Conservation (phyloP, 768 basidiomycete genomes). For the Dioszegia hungarica region DNA sequence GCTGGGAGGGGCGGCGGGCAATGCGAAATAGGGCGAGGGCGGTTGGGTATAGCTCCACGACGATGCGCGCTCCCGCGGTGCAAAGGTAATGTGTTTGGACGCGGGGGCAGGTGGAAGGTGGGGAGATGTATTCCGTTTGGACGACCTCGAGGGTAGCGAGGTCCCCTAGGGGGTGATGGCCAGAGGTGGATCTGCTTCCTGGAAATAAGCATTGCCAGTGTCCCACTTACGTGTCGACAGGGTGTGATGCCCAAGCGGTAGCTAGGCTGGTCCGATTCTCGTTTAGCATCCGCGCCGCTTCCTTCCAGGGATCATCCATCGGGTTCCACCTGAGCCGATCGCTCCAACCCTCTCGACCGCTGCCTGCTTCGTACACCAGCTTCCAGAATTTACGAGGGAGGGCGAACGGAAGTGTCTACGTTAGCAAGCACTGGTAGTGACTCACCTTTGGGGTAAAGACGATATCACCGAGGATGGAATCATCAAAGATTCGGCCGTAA, state of each 20-base stretch:
- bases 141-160: no score
- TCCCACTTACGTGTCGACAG: neutral
- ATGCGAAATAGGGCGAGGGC: no score
- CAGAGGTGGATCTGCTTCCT: neutral
- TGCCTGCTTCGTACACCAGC: neutral
- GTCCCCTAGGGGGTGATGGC: no score
- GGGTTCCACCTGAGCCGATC: neutral
- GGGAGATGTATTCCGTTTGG: no score
- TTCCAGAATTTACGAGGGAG: neutral
- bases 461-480: neutral
- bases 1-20: no score
- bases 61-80: no score
- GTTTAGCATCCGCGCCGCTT: neutral
- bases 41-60: no score
- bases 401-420: neutral
- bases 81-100: no score
- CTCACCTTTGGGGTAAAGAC: neutral
- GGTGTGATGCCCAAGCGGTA: neutral
- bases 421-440: neutral
- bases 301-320: neutral
- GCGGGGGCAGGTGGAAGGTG: no score
- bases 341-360: neutral
- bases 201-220: no score
- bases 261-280: neutral
- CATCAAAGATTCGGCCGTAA: constrained; percentile 7